Conservation (phyloP, 441 rosid species). For the Rhodomyrtus psidioides region DNA sequence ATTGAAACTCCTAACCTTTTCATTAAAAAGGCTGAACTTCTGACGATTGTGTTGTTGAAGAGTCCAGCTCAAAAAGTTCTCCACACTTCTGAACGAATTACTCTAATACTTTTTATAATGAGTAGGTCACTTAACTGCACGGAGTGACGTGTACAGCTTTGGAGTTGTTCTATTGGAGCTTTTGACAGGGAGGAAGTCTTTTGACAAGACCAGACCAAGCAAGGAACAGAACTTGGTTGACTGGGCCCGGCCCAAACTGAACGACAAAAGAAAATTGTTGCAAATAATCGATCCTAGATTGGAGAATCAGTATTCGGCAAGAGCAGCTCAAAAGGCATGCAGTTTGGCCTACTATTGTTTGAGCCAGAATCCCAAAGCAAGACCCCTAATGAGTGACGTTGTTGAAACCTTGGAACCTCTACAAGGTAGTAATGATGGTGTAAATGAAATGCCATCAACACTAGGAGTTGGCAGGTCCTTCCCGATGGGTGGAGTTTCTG, state of each 20-base stretch:
- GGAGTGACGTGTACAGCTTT: constrained; percentile 94
- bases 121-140: constrained; percentile 90
- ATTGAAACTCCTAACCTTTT: not conserved
- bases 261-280: constrained; percentile 79
- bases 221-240: constrained; percentile 98
- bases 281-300: constrained; percentile 90
- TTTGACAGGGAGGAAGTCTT: constrained; percentile 91
- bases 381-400: constrained; percentile 95
- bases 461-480: constrained; percentile 34
- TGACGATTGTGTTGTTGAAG: not conserved
- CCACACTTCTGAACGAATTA: constrained; percentile 6
- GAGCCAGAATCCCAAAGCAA: constrained; percentile 95
- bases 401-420: constrained; percentile 90
- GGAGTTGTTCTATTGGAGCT: constrained; percentile 97
- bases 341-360: constrained; percentile 91
- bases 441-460: constrained; percentile 29
- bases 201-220: constrained; percentile 93
- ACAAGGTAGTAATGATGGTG: constrained; percentile 45
- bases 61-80: not conserved
- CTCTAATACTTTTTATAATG: constrained; percentile 10
- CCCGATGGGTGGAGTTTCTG: constrained; percentile 69
- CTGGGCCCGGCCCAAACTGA: constrained; percentile 96
- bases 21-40: not conserved
- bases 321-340: constrained; percentile 95
- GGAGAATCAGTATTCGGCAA: constrained; percentile 80